Base-by-base conservation (phyloP, 306 rosid genomes). In the Lathyrus sativus region DNA sequence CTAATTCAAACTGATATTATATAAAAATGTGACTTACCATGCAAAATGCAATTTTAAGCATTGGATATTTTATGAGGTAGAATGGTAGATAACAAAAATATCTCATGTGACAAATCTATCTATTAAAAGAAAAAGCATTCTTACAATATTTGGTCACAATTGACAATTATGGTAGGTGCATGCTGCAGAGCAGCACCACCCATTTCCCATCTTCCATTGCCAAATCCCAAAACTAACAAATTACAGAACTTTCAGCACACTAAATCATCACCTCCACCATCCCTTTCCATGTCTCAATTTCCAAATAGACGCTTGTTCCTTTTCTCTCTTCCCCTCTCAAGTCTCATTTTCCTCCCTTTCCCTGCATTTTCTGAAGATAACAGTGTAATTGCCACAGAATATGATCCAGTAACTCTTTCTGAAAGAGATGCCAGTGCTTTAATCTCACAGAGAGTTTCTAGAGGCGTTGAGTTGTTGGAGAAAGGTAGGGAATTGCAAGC, bases 401-500 rank as follows among this genome's bases (percentile, higher is more conserved):
- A 70, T 72, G 88, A 90, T 59, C 95, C 92, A 0, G 78, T 86
- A 7, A 84, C 71, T 62, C 13, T 77, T 9, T 62, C 78, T 5
- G 90, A 91, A 67, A 81, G 68, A 78, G 81, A 79, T 38, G 89
- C 87, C 1, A 91, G 92, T 65, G 60, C 74, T 63, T 64, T 67
- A 22, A 62, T 79, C 63, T 79, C 92, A 11, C 75, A 35, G 11
- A 83, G 92, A 81, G 75, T 86, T 24, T 79, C 95, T 3, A 82
- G 75, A 22, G 92, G 87, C 1, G 82, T 84, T 70, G 86, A 81
- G 13, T 78, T 88, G 82, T 79, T 88, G 81, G 95, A 88, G 65
- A 91, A 80, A 65, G 97, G 92, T 13, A 88, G 85, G 58, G 92
- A 84, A 38, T 83, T 83, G 67, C 92, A 86, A 71, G 92, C 92